Evolutionary conservation across 306 rosid genomes (phyloP).

Genomic region (Pterocarpus santalinus): DNA sequence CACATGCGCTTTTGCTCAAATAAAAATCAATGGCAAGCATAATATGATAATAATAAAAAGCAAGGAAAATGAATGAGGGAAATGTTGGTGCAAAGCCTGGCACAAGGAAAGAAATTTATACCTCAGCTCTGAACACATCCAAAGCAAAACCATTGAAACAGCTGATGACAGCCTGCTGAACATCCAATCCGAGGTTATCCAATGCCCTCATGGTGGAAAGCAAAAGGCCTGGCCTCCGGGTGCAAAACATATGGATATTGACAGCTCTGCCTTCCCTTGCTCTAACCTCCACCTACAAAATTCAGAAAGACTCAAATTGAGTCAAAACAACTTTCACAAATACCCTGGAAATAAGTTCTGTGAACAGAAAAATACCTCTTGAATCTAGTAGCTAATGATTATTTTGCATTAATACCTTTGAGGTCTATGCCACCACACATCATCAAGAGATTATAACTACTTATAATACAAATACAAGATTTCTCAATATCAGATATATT

Average conservation of each 20-base stretch:
- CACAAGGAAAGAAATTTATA: conserved; percentile 35
- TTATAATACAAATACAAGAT: too few species aligned
- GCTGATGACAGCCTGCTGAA: conserved; percentile 89
- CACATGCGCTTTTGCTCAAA: neutral
- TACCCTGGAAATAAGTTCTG: conserved; percentile 17
- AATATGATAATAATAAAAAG: neutral
- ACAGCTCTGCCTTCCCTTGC: conserved; percentile 77
- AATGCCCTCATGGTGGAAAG: conserved; percentile 80
- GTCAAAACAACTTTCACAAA: conserved; percentile 27
- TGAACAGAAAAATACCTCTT: neutral
- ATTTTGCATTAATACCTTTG: conserved; percentile 16
- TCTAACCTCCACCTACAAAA: conserved; percentile 74
- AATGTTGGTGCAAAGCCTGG: neutral
- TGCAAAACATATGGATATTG: conserved; percentile 84
- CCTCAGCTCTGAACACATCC: conserved; percentile 89
- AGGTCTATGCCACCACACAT: neutral
- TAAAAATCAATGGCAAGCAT: conserved; percentile 7
- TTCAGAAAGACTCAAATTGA: conserved; percentile 13
- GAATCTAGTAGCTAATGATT: neutral
- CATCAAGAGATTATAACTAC: conserved; percentile 18
- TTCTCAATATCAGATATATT: too few species aligned
- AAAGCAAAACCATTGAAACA: conserved; percentile 89
- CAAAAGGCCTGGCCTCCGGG: conserved; percentile 76
- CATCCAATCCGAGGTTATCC: conserved; percentile 80
- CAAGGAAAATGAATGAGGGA: neutral